These are phyloP conservation scores for Thermothelomyces thermophilus DNA, from an alignment of 2,329 filamentous ascomycete species.

Conservation along the genomic window DNA sequence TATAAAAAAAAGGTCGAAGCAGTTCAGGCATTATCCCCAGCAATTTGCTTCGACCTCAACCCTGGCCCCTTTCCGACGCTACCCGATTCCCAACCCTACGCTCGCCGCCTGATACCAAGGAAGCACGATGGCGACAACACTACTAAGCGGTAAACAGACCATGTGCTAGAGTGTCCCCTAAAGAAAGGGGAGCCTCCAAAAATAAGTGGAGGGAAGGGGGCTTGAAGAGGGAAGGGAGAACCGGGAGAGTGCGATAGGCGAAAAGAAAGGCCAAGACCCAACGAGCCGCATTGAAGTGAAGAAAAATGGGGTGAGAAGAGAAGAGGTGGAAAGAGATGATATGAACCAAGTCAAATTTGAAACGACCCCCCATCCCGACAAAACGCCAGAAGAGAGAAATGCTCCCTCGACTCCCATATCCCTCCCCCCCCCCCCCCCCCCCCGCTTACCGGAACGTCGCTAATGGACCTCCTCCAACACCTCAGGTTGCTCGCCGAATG, in stretches of 20 bases:
- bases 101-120: background rate
- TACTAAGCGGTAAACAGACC: background rate
- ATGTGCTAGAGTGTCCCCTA: background rate
- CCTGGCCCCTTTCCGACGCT: background rate
- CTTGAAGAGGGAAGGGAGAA: background rate
- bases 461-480: background rate
- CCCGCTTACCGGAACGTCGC: background rate
- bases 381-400: slow-evolving; percentile 15
- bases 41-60: slow-evolving; percentile 4
- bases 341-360: background rate
- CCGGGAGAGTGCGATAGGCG: background rate
- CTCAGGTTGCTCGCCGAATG: slow-evolving; percentile 8
- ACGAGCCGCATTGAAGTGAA: background rate
- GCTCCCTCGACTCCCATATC: background rate
- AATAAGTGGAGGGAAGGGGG: background rate
- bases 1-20: background rate
- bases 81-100: background rate
- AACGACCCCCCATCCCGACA: background rate
- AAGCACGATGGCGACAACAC: background rate
- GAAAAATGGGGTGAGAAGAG: background rate
- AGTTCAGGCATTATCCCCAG: background rate
- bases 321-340: background rate
- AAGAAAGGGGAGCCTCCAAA: background rate
- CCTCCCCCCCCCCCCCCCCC: background rate
- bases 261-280: background rate